phyloP scores from a whole-genome alignment of 306 rosid genomes.

The Hippophae gyantsensis region DNA sequence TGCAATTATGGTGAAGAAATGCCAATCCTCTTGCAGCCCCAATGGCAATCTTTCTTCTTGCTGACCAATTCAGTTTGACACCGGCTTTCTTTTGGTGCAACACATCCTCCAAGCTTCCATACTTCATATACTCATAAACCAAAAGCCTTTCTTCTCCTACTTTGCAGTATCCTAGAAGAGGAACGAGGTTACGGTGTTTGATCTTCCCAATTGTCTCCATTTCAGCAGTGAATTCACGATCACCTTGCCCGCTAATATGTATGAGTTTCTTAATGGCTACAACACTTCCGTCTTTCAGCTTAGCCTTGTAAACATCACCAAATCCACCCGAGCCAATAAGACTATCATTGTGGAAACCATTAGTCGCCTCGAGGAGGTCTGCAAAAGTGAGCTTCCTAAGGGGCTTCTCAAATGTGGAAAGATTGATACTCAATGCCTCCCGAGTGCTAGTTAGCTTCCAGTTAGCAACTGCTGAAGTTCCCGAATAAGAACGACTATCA shows the following conservation, averaged over 20 bases:
- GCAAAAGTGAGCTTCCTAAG: slow-evolving; percentile 78
- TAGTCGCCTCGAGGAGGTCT: slow-evolving; percentile 82
- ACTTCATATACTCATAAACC: slow-evolving; percentile 89
- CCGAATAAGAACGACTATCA: slow-evolving; percentile 55
- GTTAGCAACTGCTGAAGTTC: slow-evolving; percentile 31
- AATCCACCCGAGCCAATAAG: slow-evolving; percentile 82
- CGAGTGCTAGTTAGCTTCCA: slow-evolving; percentile 73
- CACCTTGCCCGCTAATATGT: slow-evolving; percentile 92
- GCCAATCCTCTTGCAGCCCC: slow-evolving; percentile 94
- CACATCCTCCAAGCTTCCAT: slow-evolving; percentile 91
- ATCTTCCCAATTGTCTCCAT: slow-evolving; percentile 98
- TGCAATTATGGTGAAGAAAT: slow-evolving; percentile 85
- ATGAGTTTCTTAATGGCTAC: slow-evolving; percentile 93
- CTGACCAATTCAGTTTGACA: slow-evolving; percentile 71
- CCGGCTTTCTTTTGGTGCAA: slow-evolving; percentile 62
- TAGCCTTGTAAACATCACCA: slow-evolving; percentile 92
- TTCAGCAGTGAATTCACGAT: slow-evolving; percentile 93
- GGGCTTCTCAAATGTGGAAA: slow-evolving; percentile 84
- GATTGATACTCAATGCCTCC: slow-evolving; percentile 85
- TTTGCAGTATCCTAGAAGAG: slow-evolving; percentile 90
- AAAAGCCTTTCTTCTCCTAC: slow-evolving; percentile 86
- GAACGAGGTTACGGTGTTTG: slow-evolving; percentile 90
- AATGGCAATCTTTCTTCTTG: slow-evolving; percentile 74
- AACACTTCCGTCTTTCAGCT: slow-evolving; percentile 70
- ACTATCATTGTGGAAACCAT: slow-evolving; percentile 79